A percentile compares a stretch with the other conserved stretches of the same genome.
Evolutionary conservation across 1,284 basidiomycete species (phyloP).

Genomic region (Leccinum angustisporum): DNA sequence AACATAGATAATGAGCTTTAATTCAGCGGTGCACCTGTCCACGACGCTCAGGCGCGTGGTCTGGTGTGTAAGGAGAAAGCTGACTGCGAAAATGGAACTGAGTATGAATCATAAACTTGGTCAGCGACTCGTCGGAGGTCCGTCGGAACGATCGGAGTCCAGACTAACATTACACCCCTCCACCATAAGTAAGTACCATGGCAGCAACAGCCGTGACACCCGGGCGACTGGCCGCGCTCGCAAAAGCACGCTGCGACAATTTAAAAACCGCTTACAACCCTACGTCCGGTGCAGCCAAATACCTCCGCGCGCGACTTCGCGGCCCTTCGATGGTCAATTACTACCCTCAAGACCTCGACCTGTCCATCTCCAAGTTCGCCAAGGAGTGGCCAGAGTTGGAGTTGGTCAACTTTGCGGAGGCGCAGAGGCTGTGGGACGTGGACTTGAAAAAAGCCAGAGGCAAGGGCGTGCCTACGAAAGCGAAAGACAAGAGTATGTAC

Average conservation of each 20-base stretch:
- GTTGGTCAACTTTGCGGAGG: slow-evolving; percentile 62
- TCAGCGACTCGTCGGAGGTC: too few relatives aligned
- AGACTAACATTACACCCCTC: too few relatives aligned
- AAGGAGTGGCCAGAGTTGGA: slow-evolving; percentile 55
- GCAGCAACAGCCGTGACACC: slow-evolving; percentile 28
- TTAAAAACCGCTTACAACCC: slow-evolving; percentile 89
- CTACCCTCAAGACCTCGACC: slow-evolving; percentile 61
- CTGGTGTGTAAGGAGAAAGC: too few relatives aligned
- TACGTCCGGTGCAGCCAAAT: slow-evolving; percentile 71
- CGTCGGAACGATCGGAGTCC: too few relatives aligned
- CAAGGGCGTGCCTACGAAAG: slow-evolving; percentile 79
- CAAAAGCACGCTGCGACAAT: slow-evolving; percentile 62
- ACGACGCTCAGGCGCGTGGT: too few relatives aligned
- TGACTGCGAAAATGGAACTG: too few relatives aligned
- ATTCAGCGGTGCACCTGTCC: too few relatives aligned
- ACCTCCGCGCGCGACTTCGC: slow-evolving; percentile 71
- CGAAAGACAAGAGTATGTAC: slow-evolving; percentile 57
- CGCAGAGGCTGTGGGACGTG: slow-evolving; percentile 65
- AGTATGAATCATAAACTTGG: too few relatives aligned
- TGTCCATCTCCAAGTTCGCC: slow-evolving; percentile 52
- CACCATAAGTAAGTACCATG: neutral
- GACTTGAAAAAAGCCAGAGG: slow-evolving; percentile 69
- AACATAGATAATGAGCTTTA: too few relatives aligned
- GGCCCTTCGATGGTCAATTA: slow-evolving; percentile 80
- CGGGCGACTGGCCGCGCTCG: slow-evolving; percentile 53